Evolutionary conservation across 768 basidiomycete species (phyloP).

Genomic region (Boletales sp.): DNA sequence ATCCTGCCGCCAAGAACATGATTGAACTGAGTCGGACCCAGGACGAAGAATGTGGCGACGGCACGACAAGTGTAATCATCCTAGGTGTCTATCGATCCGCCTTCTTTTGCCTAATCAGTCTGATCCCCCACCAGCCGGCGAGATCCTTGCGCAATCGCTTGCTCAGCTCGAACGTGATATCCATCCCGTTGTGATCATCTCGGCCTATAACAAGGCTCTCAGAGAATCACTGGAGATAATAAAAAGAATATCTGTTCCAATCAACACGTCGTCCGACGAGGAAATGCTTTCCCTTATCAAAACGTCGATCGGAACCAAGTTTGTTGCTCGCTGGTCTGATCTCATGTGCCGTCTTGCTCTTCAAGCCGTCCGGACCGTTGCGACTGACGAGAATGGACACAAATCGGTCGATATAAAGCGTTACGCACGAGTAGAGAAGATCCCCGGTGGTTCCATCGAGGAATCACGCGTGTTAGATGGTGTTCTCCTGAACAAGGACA

Average conservation of each 20-base stretch:
- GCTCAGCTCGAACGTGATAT: slow-evolving; percentile 94
- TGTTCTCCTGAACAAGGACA: slow-evolving; percentile 98
- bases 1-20: slow-evolving; percentile 99
- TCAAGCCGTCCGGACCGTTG: slow-evolving; percentile 86
- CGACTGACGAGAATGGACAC: slow-evolving; percentile 68
- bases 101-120: not conserved
- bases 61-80: slow-evolving; percentile 97
- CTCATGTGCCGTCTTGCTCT: slow-evolving; percentile 96
- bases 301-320: slow-evolving; percentile 97
- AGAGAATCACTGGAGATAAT: slow-evolving; percentile 89
- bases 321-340: slow-evolving; percentile 93
- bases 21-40: slow-evolving; percentile 97
- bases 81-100: slow-evolving; percentile 56
- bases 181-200: slow-evolving; percentile 98
- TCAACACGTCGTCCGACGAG: slow-evolving; percentile 78
- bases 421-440: slow-evolving; percentile 95
- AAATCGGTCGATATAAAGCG: slow-evolving; percentile 98
- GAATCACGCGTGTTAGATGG: slow-evolving; percentile 82
- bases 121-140: slow-evolving; percentile 59
- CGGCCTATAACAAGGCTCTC: slow-evolving; percentile 95
- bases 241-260: slow-evolving; percentile 82
- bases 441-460: slow-evolving; percentile 97
- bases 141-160: slow-evolving; percentile 94
- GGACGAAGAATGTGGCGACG: slow-evolving; percentile 98
- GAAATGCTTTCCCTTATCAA: slow-evolving; percentile 98